Evolutionary conservation across 176 grass and related monocot species (phyloP), one percentile per base, ranked within the genome.

Genomic region (Ensete glaucum): DNA sequence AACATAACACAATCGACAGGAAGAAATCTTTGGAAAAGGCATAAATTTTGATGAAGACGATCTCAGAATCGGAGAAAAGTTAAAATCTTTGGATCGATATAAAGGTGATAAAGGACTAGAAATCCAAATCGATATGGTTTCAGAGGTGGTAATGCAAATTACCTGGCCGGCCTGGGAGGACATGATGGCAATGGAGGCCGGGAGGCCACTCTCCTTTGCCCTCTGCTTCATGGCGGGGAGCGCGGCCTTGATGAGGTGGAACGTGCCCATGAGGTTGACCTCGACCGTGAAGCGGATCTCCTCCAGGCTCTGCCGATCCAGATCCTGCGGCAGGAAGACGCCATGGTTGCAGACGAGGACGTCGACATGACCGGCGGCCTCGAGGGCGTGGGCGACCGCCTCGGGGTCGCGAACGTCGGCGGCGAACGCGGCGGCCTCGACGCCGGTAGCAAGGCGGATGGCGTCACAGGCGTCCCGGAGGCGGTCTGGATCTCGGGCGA

Each of bases 131-230:
- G 34, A 43, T 43, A 6, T 43, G 34, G 34, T 43, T 43, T 43
- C 34, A 3, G 34, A 6, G 34, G 34, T 43, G 6, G 34, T 43
- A 43, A 43, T 43, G 1, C 16, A 9, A 43, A 64, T 25, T 78
- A 96, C 92, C 92, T 96, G 92, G 21, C 89, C 92, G 22, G 89
- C 92, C 77, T 92, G 89, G 15, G 92, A 96, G 53, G 92, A 96
- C 92, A 92, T 87, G 62, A 96, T 87, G 11, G 92, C 82, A 23
- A 96, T 89, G 57, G 87, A 89, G 2, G 80, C 89, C 13, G 92
- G 85, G 64, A 87, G 66, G 23, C 63, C 51, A 7, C 86, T 92
- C 80, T 92, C 80, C 0, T 74, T 53, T 12, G 87, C 52, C 22
- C 67, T 87, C 8, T 21, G 69, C 83, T 89, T 92, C 92, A 92